Evolutionary conservation across 1,284 basidiomycete species (phyloP).

Genomic region (Xerocomus amazonicus): DNA sequence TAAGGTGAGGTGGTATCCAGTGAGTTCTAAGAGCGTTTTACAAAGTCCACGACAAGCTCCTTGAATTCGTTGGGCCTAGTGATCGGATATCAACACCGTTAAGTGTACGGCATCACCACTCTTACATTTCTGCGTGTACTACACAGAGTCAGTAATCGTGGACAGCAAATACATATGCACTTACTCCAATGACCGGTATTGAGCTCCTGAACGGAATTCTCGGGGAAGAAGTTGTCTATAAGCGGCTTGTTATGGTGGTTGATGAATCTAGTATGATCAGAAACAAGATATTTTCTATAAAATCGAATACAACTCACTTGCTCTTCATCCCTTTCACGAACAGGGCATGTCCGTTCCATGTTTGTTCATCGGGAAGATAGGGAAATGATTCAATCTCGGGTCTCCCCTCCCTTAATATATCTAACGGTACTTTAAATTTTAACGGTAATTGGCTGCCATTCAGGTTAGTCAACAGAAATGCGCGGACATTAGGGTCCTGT

Average conservation of each 20-base stretch:
- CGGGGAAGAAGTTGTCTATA: conserved; percentile 67
- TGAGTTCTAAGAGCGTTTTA: conserved; percentile 22
- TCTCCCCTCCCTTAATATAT: conserved; percentile 60
- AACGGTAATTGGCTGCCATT: conserved; percentile 37
- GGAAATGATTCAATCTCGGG: conserved; percentile 75
- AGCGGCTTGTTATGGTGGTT: conserved; percentile 61
- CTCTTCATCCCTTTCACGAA: conserved; percentile 80
- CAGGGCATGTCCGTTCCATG: conserved; percentile 62
- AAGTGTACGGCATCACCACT: not conserved
- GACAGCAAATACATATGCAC: conserved; percentile 3
- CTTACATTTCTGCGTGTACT: conserved; percentile 62
- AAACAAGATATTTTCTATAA: not conserved
- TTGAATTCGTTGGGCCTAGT: conserved; percentile 47
- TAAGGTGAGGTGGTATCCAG: too few relatives aligned
- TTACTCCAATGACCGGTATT: conserved; percentile 71
- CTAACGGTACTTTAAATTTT: conserved; percentile 71
- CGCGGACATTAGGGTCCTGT: conserved; percentile 66
- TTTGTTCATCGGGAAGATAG: conserved; percentile 52
- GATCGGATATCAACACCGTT: conserved; percentile 1
- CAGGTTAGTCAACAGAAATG: conserved; percentile 84
- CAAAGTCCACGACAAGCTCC: conserved; percentile 41
- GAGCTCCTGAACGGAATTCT: conserved; percentile 49
- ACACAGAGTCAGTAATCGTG: conserved; percentile 1
- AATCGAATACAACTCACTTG: conserved; percentile 44
- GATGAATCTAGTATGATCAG: conserved; percentile 51